phyloP scores from a whole-genome alignment of 2,329 filamentous ascomycete genomes.

The Ilyonectria mors-panacis region DNA sequence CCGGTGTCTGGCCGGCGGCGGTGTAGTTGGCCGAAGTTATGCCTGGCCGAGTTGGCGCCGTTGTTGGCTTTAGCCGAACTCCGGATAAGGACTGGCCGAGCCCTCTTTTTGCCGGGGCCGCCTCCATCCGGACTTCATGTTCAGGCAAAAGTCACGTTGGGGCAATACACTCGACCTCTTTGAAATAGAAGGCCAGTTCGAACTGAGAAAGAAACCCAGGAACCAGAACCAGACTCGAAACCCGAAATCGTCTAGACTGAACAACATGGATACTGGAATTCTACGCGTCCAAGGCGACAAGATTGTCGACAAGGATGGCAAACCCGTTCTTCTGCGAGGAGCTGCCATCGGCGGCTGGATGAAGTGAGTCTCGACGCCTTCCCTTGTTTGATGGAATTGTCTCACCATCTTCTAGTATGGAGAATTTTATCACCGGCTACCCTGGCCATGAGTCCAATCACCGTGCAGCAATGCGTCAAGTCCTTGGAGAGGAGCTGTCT shows the following conservation, averaged over 20 bases:
- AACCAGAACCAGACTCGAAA: background rate
- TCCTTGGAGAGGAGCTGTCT: background rate
- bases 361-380: background rate
- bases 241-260: background rate
- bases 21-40: no score
- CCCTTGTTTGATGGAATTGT: background rate
- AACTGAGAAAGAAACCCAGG: background rate
- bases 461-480: background rate
- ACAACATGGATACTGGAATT: constrained; percentile 1
- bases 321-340: background rate
- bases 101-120: no score
- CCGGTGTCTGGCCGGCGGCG: no score
- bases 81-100: no score
- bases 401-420: background rate
- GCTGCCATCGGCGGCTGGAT: background rate
- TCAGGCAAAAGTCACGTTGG: no score
- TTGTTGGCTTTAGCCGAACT: no score
- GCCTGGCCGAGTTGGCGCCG: no score
- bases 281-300: background rate
- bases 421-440: background rate
- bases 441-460: background rate
- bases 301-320: background rate
- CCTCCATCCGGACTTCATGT: no score
- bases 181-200: background rate
- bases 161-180: no score